Evolutionary conservation across 1,139 yeast species (phyloP).

Genomic region (Arxiozyma slooffiae): DNA sequence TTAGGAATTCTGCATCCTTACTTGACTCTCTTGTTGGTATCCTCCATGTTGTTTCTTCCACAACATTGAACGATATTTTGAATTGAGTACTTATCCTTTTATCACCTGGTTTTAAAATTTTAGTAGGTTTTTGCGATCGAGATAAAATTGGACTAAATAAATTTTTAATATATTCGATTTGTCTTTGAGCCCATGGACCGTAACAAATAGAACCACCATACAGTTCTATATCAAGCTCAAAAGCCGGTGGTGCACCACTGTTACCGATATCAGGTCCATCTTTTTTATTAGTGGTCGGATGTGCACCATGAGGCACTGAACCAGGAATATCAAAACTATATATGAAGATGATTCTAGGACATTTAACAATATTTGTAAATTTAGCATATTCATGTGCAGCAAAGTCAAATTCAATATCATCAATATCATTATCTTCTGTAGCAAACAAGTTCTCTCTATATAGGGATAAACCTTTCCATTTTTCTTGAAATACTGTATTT

Average conservation of each 20-base stretch:
- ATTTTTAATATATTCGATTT: slow-evolving; percentile 55
- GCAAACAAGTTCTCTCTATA: too few relatives aligned
- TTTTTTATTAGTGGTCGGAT: slow-evolving; percentile 22
- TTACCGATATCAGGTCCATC: slow-evolving; percentile 47
- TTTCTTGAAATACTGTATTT: too few relatives aligned
- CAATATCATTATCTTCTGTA: slow-evolving; percentile 20
- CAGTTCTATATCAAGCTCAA: slow-evolving; percentile 53
- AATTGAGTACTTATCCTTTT: slow-evolving; percentile 49
- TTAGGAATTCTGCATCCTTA: slow-evolving; percentile 45
- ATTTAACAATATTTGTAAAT: slow-evolving; percentile 59
- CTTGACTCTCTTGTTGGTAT: slow-evolving; percentile 79
- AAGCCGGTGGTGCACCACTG: slow-evolving; percentile 50
- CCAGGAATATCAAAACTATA: slow-evolving; percentile 73
- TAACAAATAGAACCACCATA: slow-evolving; percentile 62
- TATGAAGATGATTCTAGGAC: slow-evolving; percentile 43
- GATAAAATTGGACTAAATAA: slow-evolving; percentile 62
- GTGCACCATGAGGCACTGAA: slow-evolving; percentile 36
- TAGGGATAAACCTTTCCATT: too few relatives aligned
- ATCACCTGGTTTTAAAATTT: slow-evolving; percentile 39
- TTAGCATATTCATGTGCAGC: slow-evolving; percentile 68
- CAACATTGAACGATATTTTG: slow-evolving; percentile 41
- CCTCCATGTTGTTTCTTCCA: slow-evolving; percentile 60
- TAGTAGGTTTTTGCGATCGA: slow-evolving; percentile 45
- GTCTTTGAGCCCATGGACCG: slow-evolving; percentile 95
- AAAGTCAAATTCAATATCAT: slow-evolving; percentile 25